Percentiles rank a stretch among this genome's conserved stretches.
phyloP scores from a whole-genome alignment of 306 rosid genomes.

The Erythrophleum fordii region DNA sequence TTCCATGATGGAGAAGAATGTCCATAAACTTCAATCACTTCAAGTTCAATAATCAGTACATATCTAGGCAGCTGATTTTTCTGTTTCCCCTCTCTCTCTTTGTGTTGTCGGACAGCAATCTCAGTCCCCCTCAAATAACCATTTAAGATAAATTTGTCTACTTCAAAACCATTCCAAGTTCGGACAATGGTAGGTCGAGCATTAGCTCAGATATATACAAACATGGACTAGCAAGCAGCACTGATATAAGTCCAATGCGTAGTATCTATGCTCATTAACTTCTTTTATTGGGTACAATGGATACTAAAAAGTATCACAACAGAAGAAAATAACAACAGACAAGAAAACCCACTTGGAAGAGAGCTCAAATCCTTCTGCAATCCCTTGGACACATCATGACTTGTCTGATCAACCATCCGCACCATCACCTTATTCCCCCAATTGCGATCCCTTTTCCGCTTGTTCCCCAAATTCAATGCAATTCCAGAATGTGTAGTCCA shows the following conservation, averaged over 20 bases:
- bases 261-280: slow-evolving; percentile 20
- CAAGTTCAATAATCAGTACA: slow-evolving; percentile 28
- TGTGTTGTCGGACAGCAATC: too few relatives aligned
- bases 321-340: slow-evolving; percentile 22
- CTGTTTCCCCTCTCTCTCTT: too few relatives aligned
- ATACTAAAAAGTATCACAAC: slow-evolving; percentile 3
- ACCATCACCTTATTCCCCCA: slow-evolving; percentile 37
- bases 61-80: not conserved
- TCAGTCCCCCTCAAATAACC: not conserved
- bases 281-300: not conserved
- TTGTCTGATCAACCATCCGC: slow-evolving; percentile 44
- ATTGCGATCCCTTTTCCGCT: slow-evolving; percentile 34
- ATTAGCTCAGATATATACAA: slow-evolving; percentile 22
- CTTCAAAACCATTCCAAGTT: not conserved
- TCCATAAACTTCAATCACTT: not conserved
- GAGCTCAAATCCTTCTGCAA: slow-evolving; percentile 48
- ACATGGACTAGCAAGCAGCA: slow-evolving; percentile 19
- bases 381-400: slow-evolving; percentile 43
- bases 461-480: slow-evolving; percentile 31
- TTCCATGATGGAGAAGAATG: slow-evolving; percentile 4
- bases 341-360: slow-evolving; percentile 53
- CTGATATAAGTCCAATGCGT: slow-evolving; percentile 22
- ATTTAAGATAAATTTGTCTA: not conserved
- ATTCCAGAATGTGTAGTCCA: slow-evolving; percentile 18
- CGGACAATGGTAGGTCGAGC: not conserved